These are phyloP conservation scores for Euphorbia celastroides DNA, from an alignment of 441 rosid genomes.

Conservation along the genomic window DNA sequence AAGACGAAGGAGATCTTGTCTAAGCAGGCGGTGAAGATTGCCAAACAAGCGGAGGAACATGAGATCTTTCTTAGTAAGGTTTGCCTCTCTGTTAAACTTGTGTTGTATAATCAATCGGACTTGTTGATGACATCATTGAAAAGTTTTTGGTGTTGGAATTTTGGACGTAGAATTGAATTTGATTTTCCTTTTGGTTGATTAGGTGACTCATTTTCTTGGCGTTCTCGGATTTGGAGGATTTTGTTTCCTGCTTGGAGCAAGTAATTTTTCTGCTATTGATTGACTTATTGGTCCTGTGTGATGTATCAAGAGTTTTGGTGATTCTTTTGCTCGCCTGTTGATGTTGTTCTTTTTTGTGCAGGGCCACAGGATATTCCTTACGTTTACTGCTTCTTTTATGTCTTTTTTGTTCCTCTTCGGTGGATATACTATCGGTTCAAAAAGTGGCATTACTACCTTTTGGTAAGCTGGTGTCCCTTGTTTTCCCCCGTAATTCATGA, in stretches of 20 bases:
- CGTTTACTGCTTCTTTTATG: constrained; percentile 74
- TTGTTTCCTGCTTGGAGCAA: constrained; percentile 88
- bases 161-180: background rate
- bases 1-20: constrained; percentile 76
- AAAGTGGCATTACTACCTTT: constrained; percentile 97
- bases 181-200: background rate
- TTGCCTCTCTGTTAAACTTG: background rate
- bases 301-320: constrained; percentile 6
- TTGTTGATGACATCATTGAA: background rate
- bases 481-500: background rate
- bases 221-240: constrained; percentile 93
- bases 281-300: background rate
- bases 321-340: constrained; percentile 6
- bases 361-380: constrained; percentile 91
- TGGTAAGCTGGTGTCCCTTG: constrained; percentile 44
- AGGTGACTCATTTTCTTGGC: constrained; percentile 90
- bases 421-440: constrained; percentile 95
- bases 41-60: constrained; percentile 90
- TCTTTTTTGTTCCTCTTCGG: constrained; percentile 85
- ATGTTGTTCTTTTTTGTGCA: constrained; percentile 24
- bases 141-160: background rate
- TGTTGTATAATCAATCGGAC: background rate
- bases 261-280: constrained; percentile 41
- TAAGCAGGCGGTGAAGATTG: constrained; percentile 89
- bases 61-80: constrained; percentile 83